Evolutionary conservation across 371 early-diverging fungal genomes (phyloP).

Genomic region (Basidiobolus meristosporus): DNA sequence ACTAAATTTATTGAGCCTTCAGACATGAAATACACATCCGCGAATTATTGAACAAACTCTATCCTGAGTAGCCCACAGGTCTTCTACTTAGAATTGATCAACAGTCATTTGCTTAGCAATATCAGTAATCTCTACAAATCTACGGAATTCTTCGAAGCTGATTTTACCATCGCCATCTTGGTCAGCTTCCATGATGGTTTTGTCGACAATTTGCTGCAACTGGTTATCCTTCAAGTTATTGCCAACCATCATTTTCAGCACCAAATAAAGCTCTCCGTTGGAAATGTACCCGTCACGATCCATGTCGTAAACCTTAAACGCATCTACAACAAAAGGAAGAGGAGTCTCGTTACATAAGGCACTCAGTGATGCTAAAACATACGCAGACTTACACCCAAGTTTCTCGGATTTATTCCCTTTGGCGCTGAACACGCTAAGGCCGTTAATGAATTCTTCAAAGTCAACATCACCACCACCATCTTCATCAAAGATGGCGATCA

Average conservation of each 20-base stretch:
- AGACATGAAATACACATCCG: too few relatives aligned
- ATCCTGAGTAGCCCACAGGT: too few relatives aligned
- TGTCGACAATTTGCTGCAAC: slow-evolving; percentile 97
- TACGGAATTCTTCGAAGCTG: slow-evolving; percentile 85
- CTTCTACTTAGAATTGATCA: slow-evolving; percentile 40
- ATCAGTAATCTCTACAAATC: slow-evolving; percentile 82
- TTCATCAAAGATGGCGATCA: slow-evolving; percentile 90
- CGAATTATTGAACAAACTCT: too few relatives aligned
- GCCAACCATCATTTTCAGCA: slow-evolving; percentile 96
- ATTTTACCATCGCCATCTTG: slow-evolving; percentile 85
- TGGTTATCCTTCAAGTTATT: slow-evolving; percentile 85
- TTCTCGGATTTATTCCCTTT: slow-evolving; percentile 87
- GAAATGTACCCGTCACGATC: slow-evolving; percentile 95
- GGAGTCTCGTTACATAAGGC: not conserved
- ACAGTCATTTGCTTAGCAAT: slow-evolving; percentile 90
- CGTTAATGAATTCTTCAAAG: slow-evolving; percentile 92
- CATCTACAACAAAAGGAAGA: too few relatives aligned
- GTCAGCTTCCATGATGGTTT: slow-evolving; percentile 96
- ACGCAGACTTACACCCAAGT: slow-evolving; percentile 46
- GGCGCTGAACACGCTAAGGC: slow-evolving; percentile 78
- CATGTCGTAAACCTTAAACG: slow-evolving; percentile 97
- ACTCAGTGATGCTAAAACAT: not conserved
- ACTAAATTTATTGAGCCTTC: too few relatives aligned
- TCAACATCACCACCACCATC: slow-evolving; percentile 96
- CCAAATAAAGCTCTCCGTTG: slow-evolving; percentile 91